phyloP scores from a whole-genome alignment of 2,329 filamentous ascomycete species.

The Sarocladium brachiariae region DNA sequence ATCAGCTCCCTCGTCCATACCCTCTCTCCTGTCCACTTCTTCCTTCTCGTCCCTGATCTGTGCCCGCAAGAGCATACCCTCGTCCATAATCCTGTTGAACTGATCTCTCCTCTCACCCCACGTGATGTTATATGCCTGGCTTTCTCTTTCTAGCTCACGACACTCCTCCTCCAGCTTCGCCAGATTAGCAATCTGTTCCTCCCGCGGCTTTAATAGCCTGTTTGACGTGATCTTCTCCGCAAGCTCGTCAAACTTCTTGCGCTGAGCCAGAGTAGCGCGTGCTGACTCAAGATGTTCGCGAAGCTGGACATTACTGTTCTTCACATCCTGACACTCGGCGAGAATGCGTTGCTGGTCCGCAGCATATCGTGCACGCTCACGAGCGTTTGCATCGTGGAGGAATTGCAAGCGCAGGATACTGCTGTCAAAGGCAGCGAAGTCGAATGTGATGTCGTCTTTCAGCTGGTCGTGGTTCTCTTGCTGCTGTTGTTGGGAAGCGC shows the following conservation, averaged over 20 bases:
- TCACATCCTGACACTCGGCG: constrained; percentile 68
- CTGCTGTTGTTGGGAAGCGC: constrained; percentile 32
- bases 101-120: constrained; percentile 82
- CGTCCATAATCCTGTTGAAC: constrained; percentile 82
- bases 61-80: constrained; percentile 77
- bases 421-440: constrained; percentile 83
- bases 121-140: constrained; percentile 69
- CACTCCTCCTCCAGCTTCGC: constrained; percentile 84
- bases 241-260: constrained; percentile 81
- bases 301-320: constrained; percentile 65
- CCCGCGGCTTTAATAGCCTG: constrained; percentile 70
- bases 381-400: constrained; percentile 72
- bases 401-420: constrained; percentile 85
- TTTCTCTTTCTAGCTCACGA: constrained; percentile 77
- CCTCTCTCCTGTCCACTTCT: constrained; percentile 81
- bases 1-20: constrained; percentile 60
- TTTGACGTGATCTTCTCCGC: constrained; percentile 83
- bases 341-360: constrained; percentile 74
- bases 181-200: constrained; percentile 72
- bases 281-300: constrained; percentile 70
- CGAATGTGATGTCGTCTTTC: constrained; percentile 75
- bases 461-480: constrained; percentile 52
- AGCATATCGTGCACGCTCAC: constrained; percentile 77
- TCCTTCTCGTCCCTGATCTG: constrained; percentile 94
- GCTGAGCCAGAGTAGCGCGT: constrained; percentile 65